These are phyloP conservation scores for Lenwebbia sp. DNA, from an alignment of 345 rosid genomes.

Conservation along the genomic window DNA sequence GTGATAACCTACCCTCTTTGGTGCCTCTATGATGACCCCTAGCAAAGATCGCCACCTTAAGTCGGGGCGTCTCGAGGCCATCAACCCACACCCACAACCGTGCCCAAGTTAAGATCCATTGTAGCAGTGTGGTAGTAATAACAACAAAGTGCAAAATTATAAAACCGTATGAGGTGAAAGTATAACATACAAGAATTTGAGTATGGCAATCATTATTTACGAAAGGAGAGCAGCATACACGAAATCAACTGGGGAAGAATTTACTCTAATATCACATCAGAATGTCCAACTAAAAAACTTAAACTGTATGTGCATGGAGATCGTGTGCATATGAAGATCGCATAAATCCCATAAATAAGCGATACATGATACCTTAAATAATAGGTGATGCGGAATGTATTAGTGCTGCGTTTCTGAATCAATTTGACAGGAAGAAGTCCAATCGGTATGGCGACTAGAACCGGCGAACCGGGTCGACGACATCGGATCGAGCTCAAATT, in stretches of 20 bases:
- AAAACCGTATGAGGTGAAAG: not conserved
- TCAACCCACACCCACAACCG: not conserved
- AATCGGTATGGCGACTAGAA: too few species aligned
- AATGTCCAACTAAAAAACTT: not conserved
- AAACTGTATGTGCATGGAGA: not conserved
- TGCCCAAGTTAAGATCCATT: not conserved
- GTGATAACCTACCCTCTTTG: not conserved
- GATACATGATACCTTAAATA: too few species aligned
- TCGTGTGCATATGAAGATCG: rapidly evolving
- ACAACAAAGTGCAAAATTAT: not conserved
- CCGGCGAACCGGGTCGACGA: too few species aligned
- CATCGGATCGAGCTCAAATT: too few species aligned
- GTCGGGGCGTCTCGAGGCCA: not conserved
- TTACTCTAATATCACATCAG: not conserved
- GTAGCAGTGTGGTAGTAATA: not conserved
- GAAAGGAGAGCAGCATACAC: not conserved
- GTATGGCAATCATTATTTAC: not conserved
- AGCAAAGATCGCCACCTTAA: not conserved
- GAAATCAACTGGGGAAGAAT: not conserved
- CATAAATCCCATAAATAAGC: not conserved
- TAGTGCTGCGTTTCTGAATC: too few species aligned
- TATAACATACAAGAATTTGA: not conserved
- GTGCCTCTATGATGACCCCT: not conserved
- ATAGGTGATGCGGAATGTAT: too few species aligned
- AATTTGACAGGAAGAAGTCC: too few species aligned